Conservation (phyloP, 768 basidiomycete species). For the Termitomyces sp. region DNA sequence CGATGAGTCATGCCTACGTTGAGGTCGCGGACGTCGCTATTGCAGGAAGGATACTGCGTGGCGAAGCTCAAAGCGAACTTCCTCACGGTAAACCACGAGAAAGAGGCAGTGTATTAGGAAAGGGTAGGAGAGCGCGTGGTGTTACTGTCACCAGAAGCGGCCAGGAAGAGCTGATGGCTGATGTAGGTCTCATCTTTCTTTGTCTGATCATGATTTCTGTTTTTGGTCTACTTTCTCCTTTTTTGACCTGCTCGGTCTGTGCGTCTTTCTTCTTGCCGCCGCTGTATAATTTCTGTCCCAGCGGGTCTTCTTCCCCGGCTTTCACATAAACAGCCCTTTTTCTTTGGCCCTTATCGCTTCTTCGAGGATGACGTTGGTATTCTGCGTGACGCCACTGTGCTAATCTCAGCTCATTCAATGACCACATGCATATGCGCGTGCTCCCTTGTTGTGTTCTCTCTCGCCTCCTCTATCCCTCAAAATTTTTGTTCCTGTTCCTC, state of each 20-base stretch:
- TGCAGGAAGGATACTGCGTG: slow-evolving; percentile 63
- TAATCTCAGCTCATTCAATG: not conserved
- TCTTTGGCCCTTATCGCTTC: not conserved
- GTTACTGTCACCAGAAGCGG: slow-evolving; percentile 79
- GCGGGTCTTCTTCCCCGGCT: not conserved
- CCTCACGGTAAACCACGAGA: slow-evolving; percentile 30
- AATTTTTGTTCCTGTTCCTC: not conserved
- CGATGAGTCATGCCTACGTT: slow-evolving; percentile 77
- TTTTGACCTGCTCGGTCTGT: not conserved
- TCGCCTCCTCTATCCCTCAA: not conserved
- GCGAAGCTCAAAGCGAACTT: slow-evolving; percentile 35
- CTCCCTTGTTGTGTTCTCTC: not conserved
- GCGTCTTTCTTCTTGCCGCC: not conserved
- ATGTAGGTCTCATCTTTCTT: slow-evolving; percentile 38
- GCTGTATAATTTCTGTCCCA: no score
- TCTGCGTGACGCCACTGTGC: not conserved
- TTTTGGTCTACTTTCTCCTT: not conserved
- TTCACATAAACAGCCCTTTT: not conserved
- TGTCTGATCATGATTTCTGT: not conserved
- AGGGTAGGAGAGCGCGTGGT: slow-evolving; percentile 71
- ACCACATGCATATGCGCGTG: not conserved
- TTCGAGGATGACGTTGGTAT: not conserved
- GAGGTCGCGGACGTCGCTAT: slow-evolving; percentile 59
- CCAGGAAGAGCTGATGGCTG: slow-evolving; percentile 78
- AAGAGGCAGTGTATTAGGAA: slow-evolving; percentile 61